These are phyloP conservation scores for Verticillium klebahnii DNA, from an alignment of 2,329 filamentous ascomycete genomes.

Conservation along the genomic window DNA sequence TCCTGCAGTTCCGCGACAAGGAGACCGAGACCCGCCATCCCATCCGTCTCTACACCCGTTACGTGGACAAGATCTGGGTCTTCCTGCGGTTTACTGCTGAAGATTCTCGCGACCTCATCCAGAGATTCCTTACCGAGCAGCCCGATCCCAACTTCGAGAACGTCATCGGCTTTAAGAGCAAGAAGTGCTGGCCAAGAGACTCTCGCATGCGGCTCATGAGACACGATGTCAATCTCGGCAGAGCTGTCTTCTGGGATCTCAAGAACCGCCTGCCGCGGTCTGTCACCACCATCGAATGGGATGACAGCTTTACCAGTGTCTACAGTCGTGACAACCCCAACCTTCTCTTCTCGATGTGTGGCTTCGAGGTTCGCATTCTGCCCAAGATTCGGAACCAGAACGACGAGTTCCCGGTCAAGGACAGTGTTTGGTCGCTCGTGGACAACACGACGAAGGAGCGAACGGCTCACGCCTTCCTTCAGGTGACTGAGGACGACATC, in stretches of 20 bases:
- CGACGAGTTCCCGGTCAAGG: slow-evolving; percentile 95
- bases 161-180: slow-evolving; percentile 97
- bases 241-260: slow-evolving; percentile 97
- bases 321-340: slow-evolving; percentile 99
- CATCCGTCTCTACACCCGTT: slow-evolving; percentile 94
- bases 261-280: slow-evolving; percentile 95
- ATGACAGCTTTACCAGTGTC: slow-evolving; percentile 96
- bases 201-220: slow-evolving; percentile 98
- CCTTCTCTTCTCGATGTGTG: slow-evolving; percentile 93
- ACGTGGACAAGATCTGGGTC: slow-evolving; percentile 98
- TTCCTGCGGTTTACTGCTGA: slow-evolving; percentile 92
- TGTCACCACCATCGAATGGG: slow-evolving; percentile 97
- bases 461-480: slow-evolving; percentile 93
- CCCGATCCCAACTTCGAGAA: slow-evolving; percentile 99
- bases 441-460: slow-evolving; percentile 96
- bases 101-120: slow-evolving; percentile 91
- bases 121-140: slow-evolving; percentile 95
- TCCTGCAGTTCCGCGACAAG: slow-evolving; percentile 91
- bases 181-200: slow-evolving; percentile 98
- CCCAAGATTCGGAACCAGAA: slow-evolving; percentile 94
- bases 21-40: slow-evolving; percentile 91
- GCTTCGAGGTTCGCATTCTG: slow-evolving; percentile 93
- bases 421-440: slow-evolving; percentile 96
- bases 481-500: slow-evolving; percentile 96
- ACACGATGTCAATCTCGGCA: slow-evolving; percentile 95